phyloP scores from a whole-genome alignment of 116 monocot genomes.

The Posidonia oceanica region DNA sequence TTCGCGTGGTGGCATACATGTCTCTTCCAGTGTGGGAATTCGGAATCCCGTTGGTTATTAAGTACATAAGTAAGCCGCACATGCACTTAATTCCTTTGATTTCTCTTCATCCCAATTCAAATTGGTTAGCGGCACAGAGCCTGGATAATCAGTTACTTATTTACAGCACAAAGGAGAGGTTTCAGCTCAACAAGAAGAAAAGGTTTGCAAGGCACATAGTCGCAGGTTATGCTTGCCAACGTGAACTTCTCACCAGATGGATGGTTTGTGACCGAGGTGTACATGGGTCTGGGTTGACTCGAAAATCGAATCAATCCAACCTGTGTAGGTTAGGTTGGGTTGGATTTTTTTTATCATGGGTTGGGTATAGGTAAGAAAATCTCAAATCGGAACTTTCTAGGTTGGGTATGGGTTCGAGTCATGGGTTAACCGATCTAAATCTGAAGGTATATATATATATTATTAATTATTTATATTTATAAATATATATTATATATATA shows the following conservation, averaged over 20 bases:
- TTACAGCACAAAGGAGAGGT: constrained; percentile 96
- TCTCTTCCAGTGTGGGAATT: constrained; percentile 97
- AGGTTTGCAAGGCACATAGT: constrained; percentile 89
- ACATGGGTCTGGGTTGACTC: too few species aligned
- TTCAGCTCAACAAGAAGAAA: constrained; percentile 99
- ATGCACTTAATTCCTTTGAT: constrained; percentile 99
- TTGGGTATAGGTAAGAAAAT: too few species aligned
- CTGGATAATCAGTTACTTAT: constrained; percentile 97
- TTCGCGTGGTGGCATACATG: constrained; percentile 93
- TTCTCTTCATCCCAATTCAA: constrained; percentile 81
- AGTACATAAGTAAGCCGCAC: constrained; percentile 98
- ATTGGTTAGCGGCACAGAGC: constrained; percentile 96
- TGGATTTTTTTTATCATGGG: too few species aligned
- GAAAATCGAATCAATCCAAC: too few species aligned
- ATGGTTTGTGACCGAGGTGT: too few species aligned
- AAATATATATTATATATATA: too few species aligned
- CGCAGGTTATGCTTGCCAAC: constrained; percentile 95
- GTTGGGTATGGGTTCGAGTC: too few species aligned
- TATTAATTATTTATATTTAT: too few species aligned
- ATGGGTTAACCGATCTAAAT: too few species aligned
- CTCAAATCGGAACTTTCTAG: too few species aligned
- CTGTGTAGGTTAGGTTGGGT: too few species aligned
- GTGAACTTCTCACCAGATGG: constrained; percentile 98
- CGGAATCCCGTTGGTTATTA: constrained; percentile 95
- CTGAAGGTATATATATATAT: too few species aligned